phyloP scores from a whole-genome alignment of 495 filamentous ascomycete species.

The Penicillium antarcticum region DNA sequence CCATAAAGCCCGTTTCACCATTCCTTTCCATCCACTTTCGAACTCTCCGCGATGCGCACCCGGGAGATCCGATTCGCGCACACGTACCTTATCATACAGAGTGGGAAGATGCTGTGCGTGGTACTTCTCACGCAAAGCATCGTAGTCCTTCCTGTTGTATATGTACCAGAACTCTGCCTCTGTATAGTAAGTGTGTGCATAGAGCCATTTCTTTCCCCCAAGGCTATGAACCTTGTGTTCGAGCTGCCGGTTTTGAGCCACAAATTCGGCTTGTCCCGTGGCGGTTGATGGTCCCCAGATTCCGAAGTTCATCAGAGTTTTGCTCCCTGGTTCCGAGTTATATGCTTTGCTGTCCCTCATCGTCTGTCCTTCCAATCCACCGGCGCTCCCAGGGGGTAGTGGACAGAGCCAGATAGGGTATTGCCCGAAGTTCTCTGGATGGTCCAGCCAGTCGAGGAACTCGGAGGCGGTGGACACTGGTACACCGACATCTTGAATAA shows the following conservation, averaged over 20 bases:
- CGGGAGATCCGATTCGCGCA: slow-evolving; percentile 17
- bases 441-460: slow-evolving; percentile 48
- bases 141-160: slow-evolving; percentile 48
- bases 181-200: slow-evolving; percentile 53
- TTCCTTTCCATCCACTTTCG: slow-evolving; percentile 13
- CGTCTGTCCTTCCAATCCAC: slow-evolving; percentile 8
- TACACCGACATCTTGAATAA: slow-evolving; percentile 58
- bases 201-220: slow-evolving; percentile 62
- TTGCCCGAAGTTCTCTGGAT: slow-evolving; percentile 39
- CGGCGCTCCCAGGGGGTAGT: slow-evolving; percentile 5
- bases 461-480: slow-evolving; percentile 41
- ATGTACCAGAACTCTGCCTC: slow-evolving; percentile 55
- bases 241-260: slow-evolving; percentile 59
- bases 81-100: slow-evolving; percentile 54
- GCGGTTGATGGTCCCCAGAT: slow-evolving; percentile 46
- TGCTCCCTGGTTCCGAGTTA: background rate
- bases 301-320: slow-evolving; percentile 50
- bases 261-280: slow-evolving; percentile 28
- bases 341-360: slow-evolving; percentile 23
- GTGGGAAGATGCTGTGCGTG: slow-evolving; percentile 43
- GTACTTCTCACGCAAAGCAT: slow-evolving; percentile 48
- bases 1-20: slow-evolving; percentile 14
- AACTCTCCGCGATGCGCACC: slow-evolving; percentile 8
- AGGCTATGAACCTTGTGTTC: slow-evolving; percentile 62
- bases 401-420: slow-evolving; percentile 63